A percentile compares a stretch with the other conserved stretches of the same genome.
phyloP scores from a whole-genome alignment of 352 stramenopile genomes.

The Plasmopara halstedii region DNA sequence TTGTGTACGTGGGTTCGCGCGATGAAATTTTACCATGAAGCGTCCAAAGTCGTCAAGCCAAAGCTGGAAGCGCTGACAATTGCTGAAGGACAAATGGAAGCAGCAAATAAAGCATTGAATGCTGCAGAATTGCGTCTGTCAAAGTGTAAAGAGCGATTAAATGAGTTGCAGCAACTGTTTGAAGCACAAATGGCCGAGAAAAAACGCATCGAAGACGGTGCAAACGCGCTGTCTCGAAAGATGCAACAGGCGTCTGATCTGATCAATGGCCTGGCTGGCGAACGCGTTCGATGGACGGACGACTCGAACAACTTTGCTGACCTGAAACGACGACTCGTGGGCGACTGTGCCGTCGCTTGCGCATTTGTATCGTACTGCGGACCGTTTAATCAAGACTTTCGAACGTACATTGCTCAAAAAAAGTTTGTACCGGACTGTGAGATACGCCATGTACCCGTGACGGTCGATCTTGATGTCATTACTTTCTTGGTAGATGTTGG shows the following conservation, averaged over 20 bases:
- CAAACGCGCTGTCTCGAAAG: conserved; percentile 91
- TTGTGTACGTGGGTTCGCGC: conserved; percentile 96
- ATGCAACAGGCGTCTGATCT: conserved; percentile 97
- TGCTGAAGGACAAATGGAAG: conserved; percentile 95
- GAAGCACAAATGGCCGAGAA: conserved; percentile 97
- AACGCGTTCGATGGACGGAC: conserved; percentile 95
- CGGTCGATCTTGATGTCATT: conserved; percentile 94
- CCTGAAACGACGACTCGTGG: conserved; percentile 92
- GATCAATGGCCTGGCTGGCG: conserved; percentile 94
- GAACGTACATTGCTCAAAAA: conserved; percentile 92
- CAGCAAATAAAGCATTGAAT: conserved; percentile 93
- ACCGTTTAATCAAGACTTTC: conserved; percentile 98
- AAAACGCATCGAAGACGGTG: conserved; percentile 95
- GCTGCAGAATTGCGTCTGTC: conserved; percentile 89
- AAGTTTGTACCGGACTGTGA: conserved; percentile 96
- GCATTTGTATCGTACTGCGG: conserved; percentile 98
- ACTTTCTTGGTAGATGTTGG: conserved; percentile 96
- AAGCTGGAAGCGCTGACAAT: conserved; percentile 97
- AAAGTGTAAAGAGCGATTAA: conserved; percentile 93
- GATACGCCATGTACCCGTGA: conserved; percentile 88
- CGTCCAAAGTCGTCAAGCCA: conserved; percentile 97
- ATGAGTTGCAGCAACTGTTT: conserved; percentile 94
- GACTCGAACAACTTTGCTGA: conserved; percentile 97
- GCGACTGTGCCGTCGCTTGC: conserved; percentile 95
- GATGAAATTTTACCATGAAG: conserved; percentile 99